Percentiles rank a stretch among this genome's conserved stretches.
Evolutionary conservation across 2,329 filamentous ascomycete species (phyloP).

Genomic region (Fusarium tricinctum): DNA sequence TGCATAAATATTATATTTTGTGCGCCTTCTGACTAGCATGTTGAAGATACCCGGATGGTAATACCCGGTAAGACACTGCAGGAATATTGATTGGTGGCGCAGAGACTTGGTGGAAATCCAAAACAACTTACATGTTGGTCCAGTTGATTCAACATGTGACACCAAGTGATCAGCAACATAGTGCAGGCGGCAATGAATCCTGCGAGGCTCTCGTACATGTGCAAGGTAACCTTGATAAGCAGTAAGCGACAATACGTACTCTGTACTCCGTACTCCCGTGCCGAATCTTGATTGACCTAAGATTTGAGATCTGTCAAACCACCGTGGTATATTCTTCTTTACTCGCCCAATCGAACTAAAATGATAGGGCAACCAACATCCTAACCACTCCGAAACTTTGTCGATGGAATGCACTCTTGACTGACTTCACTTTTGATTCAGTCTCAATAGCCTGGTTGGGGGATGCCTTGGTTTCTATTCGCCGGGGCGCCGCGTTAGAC

Average conservation of each 20-base stretch:
- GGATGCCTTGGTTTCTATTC: constrained; percentile 14
- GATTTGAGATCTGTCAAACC: constrained; percentile 39
- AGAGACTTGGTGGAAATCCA: constrained; percentile 8
- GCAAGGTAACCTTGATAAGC: constrained; percentile 19
- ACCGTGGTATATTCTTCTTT: constrained; percentile 34
- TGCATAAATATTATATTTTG: constrained; percentile 20
- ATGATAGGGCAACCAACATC: constrained; percentile 13
- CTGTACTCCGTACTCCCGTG: constrained; percentile 9
- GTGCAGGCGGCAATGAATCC: constrained; percentile 23
- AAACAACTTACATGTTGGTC: constrained; percentile 1
- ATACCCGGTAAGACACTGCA: constrained; percentile 13
- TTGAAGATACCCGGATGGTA: constrained; percentile 13
- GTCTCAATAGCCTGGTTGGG: constrained; percentile 6
- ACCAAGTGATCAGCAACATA: constrained; percentile 23
- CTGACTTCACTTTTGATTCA: constrained; percentile 17
- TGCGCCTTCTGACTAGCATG: constrained; percentile 10
- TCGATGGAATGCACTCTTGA: constrained; percentile 10
- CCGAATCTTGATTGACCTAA: constrained; percentile 26
- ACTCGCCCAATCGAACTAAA: constrained; percentile 17
- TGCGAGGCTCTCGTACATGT: constrained; percentile 19
- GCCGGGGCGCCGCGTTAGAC: constrained; percentile 25
- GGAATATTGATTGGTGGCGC: constrained; percentile 4
- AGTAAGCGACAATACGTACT: constrained; percentile 12
- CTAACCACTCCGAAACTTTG: constrained; percentile 9
- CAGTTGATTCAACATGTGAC: constrained; percentile 24